Base-by-base conservation (phyloP, 2,329 filamentous ascomycete species). In the Thermoascus crustaceus region DNA sequence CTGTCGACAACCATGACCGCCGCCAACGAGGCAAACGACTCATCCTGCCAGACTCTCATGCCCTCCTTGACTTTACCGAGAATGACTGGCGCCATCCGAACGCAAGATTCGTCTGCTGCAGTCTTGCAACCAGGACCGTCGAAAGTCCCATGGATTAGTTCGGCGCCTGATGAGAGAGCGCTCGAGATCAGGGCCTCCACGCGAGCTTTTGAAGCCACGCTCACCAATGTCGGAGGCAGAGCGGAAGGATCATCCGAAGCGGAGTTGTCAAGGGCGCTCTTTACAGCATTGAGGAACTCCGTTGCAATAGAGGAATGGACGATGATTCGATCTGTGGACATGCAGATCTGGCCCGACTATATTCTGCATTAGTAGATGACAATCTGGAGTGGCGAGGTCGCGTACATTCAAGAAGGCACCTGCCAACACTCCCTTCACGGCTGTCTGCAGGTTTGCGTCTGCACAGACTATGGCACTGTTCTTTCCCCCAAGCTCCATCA, bases 261-360 rank as follows among this genome's bases (percentile, higher is more conserved):
- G 63, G 22, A 58, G 55, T 2, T 55, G 44, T 17, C 52, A 0
- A 67, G 53, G 3, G 65, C 64, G 1, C 39, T 53, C 38, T 68
- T 65, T 13, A 76, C 60, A 0, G 66, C 67, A 8, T 61, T 52
- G n/a, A 61, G 65, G 54, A 81, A 80, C 3, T 66, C 52, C 4
- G 61, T 54, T 29, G 66, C 63, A 41, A 80, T 66, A 24, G 61
- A 64, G 32, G 65, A 64, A 54, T 78, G 69, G n/a, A 80, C 69
- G 16, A 79, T 54, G 37, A 88, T 79, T 11, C 78, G 72, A 60
- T 91, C 85, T 0, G 84, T 89, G 16, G 73, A 70, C 83, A 91
- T 89, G 68, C 85, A 91, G 26, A 89, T 78, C 58, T 93, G 85
- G 0, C 85, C 85, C n/a, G n/a, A n/a, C n/a, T n/a, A n/a, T n/a